Percentiles rank a stretch among this genome's conserved stretches.
phyloP scores from a whole-genome alignment of 2,329 filamentous ascomycete species.

The Botryosphaeria dothidea region DNA sequence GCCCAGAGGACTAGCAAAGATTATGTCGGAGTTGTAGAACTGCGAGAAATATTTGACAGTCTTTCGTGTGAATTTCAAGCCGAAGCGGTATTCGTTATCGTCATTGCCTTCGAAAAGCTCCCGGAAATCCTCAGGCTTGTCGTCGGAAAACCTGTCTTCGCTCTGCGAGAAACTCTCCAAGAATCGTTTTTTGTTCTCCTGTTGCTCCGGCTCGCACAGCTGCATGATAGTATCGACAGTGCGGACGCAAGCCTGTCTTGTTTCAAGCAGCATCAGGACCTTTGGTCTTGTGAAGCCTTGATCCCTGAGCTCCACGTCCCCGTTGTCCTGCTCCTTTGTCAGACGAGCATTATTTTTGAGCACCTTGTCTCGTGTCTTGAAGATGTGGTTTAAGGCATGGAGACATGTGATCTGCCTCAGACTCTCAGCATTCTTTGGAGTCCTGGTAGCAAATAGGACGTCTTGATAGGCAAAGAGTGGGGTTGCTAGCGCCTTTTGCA shows the following conservation, averaged over 20 bases:
- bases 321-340: slow-evolving; percentile 62
- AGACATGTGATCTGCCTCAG: slow-evolving; percentile 74
- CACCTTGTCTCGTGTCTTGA: slow-evolving; percentile 89
- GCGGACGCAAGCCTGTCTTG: slow-evolving; percentile 79
- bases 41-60: slow-evolving; percentile 92
- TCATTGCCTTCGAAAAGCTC: slow-evolving; percentile 93
- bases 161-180: slow-evolving; percentile 76
- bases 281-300: slow-evolving; percentile 96
- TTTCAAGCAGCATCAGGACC: slow-evolving; percentile 86
- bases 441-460: slow-evolving; percentile 73
- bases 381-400: slow-evolving; percentile 87
- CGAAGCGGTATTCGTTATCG: slow-evolving; percentile 94
- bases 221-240: slow-evolving; percentile 76
- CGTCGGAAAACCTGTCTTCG: slow-evolving; percentile 67
- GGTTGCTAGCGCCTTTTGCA: slow-evolving; percentile 67
- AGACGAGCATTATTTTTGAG: slow-evolving; percentile 89
- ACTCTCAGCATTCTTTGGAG: slow-evolving; percentile 64
- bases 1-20: slow-evolving; percentile 86
- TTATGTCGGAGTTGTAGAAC: slow-evolving; percentile 96
- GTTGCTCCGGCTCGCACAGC: slow-evolving; percentile 80
- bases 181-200: slow-evolving; percentile 93
- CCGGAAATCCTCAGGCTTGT: slow-evolving; percentile 82
- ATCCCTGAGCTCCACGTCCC: slow-evolving; percentile 74
- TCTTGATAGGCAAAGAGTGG: slow-evolving; percentile 83
- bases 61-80: slow-evolving; percentile 96